A percentile compares a stretch with the other conserved stretches of the same genome.
Evolutionary conservation across 768 basidiomycete genomes (phyloP).

Genomic region (Wakefieldia striispora): DNA sequence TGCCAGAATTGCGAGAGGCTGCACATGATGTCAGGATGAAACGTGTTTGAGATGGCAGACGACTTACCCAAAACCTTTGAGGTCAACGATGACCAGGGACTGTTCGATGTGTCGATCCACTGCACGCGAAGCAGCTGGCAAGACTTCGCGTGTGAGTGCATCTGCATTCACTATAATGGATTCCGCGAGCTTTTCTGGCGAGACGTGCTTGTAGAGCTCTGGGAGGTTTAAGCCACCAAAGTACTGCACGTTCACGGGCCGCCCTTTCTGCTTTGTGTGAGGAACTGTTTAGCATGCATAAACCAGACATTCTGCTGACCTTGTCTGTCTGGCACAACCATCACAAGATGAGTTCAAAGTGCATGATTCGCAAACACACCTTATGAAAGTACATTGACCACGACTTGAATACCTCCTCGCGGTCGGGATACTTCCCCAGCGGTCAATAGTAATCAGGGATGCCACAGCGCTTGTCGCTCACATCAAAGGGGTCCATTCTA

Average conservation of each 20-base stretch:
- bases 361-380: constrained; percentile 33
- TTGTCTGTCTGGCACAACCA: constrained; percentile 56
- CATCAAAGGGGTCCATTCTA: constrained; percentile 67
- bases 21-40: not conserved
- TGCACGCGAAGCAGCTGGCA: constrained; percentile 61
- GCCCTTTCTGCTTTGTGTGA: constrained; percentile 50
- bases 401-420: constrained; percentile 64
- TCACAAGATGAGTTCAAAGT: not conserved
- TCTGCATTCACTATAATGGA: constrained; percentile 65
- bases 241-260: constrained; percentile 66
- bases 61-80: constrained; percentile 66
- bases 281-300: not conserved
- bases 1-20: constrained; percentile 75
- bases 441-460: not conserved
- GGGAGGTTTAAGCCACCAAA: constrained; percentile 59
- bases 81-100: constrained; percentile 64
- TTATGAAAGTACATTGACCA: constrained; percentile 84
- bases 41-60: not conserved
- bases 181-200: constrained; percentile 63
- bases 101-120: constrained; percentile 51
- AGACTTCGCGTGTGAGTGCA: constrained; percentile 59
- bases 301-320: constrained; percentile 34
- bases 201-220: constrained; percentile 53
- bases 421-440: constrained; percentile 58
- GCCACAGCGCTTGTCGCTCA: constrained; percentile 33